These are phyloP conservation scores for Piloderma croceum DNA, from an alignment of 768 basidiomycete species.

Conservation along the genomic window DNA sequence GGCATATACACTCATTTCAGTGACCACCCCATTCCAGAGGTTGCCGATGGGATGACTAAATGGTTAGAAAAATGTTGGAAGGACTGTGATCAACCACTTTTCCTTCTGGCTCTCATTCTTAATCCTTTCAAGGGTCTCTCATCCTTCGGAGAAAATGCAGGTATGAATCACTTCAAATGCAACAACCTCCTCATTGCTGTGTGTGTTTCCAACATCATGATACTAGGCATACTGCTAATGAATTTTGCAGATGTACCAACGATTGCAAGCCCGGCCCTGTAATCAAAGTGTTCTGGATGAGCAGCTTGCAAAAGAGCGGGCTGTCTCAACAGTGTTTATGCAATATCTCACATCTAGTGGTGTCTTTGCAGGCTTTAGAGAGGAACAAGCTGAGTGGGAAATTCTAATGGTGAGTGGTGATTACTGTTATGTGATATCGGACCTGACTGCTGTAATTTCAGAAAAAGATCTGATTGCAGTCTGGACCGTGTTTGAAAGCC, in stretches of 20 bases:
- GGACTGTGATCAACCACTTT: slow-evolving; percentile 5
- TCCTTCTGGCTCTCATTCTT: slow-evolving; percentile 4
- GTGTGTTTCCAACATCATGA: too few relatives aligned
- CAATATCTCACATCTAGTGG: slow-evolving; percentile 14
- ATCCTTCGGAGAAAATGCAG: slow-evolving; percentile 1
- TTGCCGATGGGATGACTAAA: slow-evolving; percentile 1
- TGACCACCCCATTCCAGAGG: slow-evolving; percentile 1
- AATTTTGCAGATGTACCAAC: too few relatives aligned
- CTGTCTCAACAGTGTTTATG: slow-evolving; percentile 17
- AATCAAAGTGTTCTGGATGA: too few relatives aligned
- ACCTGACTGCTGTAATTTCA: too few relatives aligned
- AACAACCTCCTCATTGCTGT: not conserved
- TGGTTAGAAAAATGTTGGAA: slow-evolving; percentile 9
- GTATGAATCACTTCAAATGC: not conserved
- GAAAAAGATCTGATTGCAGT: slow-evolving; percentile 5
- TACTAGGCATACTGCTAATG: too few relatives aligned
- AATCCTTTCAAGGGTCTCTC: slow-evolving; percentile 4
- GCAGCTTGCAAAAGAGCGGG: slow-evolving; percentile 16
- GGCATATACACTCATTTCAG: slow-evolving; percentile 7
- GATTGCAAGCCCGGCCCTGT: too few relatives aligned
- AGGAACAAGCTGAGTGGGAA: too few relatives aligned
- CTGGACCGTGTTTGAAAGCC: not conserved
- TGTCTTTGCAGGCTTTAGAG: too few relatives aligned
- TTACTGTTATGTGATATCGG: too few relatives aligned
- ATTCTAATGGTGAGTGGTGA: too few relatives aligned